These are phyloP conservation scores for Phytophthora cryptogea DNA, from an alignment of 352 stramenopile genomes.

Conservation along the genomic window DNA sequence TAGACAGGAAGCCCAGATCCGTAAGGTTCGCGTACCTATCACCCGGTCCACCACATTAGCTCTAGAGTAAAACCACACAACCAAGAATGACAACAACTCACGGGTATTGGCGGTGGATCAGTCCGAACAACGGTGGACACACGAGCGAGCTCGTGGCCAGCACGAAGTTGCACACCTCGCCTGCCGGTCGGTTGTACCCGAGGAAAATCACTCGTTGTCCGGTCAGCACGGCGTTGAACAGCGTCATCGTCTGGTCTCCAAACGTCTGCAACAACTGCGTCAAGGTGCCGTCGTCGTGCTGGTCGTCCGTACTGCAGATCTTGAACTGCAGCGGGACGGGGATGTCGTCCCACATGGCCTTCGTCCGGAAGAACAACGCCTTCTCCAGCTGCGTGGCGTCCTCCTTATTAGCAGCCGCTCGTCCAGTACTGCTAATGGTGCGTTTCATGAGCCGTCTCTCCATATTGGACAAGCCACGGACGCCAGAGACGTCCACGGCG, in stretches of 20 bases:
- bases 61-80: not conserved
- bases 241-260: constrained; percentile 81
- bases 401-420: constrained; percentile 31
- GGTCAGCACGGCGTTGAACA: constrained; percentile 88
- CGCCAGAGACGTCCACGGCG: constrained; percentile 59
- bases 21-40: constrained; percentile 87
- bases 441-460: constrained; percentile 78
- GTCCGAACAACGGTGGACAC: constrained; percentile 76
- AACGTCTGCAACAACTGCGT: constrained; percentile 76
- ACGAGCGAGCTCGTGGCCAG: constrained; percentile 84
- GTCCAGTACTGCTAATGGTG: constrained; percentile 60
- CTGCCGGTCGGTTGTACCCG: constrained; percentile 82
- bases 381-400: constrained; percentile 57
- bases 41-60: not conserved
- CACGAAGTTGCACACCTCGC: constrained; percentile 87
- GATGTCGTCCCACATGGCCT: constrained; percentile 62
- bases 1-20: constrained; percentile 86
- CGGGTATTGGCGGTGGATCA: constrained; percentile 83
- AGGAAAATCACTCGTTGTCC: constrained; percentile 80
- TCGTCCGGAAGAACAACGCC: constrained; percentile 63
- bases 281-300: constrained; percentile 81
- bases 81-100: constrained; percentile 24
- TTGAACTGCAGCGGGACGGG: constrained; percentile 79
- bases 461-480: constrained; percentile 72
- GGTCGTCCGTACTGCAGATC: constrained; percentile 82